Evolutionary conservation across 2,329 filamentous ascomycete genomes (phyloP).

Genomic region (Zalaria sp.): DNA sequence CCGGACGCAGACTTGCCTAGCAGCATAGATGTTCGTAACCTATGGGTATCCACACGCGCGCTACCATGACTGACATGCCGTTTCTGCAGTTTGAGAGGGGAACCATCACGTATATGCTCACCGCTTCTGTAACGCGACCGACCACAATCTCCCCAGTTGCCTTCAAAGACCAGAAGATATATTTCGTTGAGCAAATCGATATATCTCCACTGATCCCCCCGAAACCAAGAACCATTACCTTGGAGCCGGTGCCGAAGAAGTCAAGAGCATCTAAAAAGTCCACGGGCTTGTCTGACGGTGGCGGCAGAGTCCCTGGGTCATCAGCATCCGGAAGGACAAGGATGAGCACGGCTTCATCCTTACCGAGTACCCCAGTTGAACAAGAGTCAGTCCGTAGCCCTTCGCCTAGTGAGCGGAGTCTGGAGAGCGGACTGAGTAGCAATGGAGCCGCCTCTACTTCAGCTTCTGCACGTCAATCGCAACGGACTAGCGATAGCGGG

Average conservation of each 20-base stretch:
- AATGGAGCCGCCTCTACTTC: slow-evolving; percentile 41
- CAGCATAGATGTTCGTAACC: slow-evolving; percentile 71
- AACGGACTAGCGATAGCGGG: slow-evolving; percentile 34
- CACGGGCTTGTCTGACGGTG: slow-evolving; percentile 10
- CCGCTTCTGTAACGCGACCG: slow-evolving; percentile 76
- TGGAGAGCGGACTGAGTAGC: slow-evolving; percentile 42
- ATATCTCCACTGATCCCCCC: slow-evolving; percentile 62
- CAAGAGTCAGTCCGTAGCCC: slow-evolving; percentile 24
- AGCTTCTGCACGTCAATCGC: slow-evolving; percentile 25
- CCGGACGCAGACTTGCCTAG: slow-evolving; percentile 61
- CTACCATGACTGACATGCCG: not conserved
- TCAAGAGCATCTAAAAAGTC: slow-evolving; percentile 35
- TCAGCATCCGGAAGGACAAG: slow-evolving; percentile 5
- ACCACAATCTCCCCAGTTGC: slow-evolving; percentile 70
- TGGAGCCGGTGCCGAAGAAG: slow-evolving; percentile 74
- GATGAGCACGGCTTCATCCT: slow-evolving; percentile 13
- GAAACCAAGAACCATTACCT: slow-evolving; percentile 66
- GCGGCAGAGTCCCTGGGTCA: not conserved
- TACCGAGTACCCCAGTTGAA: slow-evolving; percentile 14
- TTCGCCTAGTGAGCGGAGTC: slow-evolving; percentile 32
- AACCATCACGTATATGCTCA: slow-evolving; percentile 81
- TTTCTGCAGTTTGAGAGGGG: slow-evolving; percentile 73
- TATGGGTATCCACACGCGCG: not conserved
- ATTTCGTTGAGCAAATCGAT: slow-evolving; percentile 70
- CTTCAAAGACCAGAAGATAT: slow-evolving; percentile 68